Conservation (phyloP, 2,329 filamentous ascomycete species). For the Macrophomina phaseolina region DNA sequence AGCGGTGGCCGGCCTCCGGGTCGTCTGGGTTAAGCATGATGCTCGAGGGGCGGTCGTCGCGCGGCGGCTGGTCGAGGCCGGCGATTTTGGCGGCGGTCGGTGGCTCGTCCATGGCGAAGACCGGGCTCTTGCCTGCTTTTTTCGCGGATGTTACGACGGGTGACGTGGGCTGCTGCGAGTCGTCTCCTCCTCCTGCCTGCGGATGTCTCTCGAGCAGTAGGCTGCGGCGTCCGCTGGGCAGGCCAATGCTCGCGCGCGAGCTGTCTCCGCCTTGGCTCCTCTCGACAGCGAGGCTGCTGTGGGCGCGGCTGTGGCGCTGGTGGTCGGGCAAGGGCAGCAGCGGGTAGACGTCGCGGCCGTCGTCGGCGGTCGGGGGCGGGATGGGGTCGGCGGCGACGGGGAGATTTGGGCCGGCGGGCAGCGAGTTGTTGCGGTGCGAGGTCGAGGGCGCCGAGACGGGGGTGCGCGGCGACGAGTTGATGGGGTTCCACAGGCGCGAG, state of each 20-base stretch:
- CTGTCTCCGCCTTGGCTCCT: constrained; percentile 52
- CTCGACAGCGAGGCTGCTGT: constrained; percentile 44
- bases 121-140: constrained; percentile 7
- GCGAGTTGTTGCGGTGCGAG: constrained; percentile 31
- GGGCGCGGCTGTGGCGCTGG: constrained; percentile 59
- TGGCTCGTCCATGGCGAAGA: constrained; percentile 10
- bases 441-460: constrained; percentile 50
- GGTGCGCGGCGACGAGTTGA: constrained; percentile 64
- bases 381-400: constrained; percentile 41
- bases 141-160: background rate
- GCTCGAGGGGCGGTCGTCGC: constrained; percentile 13
- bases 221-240: constrained; percentile 50
- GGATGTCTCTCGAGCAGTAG: constrained; percentile 26
- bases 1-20: constrained; percentile 25
- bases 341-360: constrained; percentile 58
- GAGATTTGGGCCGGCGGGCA: constrained; percentile 49
- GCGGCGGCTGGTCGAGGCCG: constrained; percentile 9
- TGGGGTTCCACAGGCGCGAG: constrained; percentile 65
- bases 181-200: background rate
- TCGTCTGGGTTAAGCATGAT: constrained; percentile 21
- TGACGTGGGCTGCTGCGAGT: background rate
- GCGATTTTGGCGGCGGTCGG: constrained; percentile 17
- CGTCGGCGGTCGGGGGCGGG: constrained; percentile 39
- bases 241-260: constrained; percentile 58
- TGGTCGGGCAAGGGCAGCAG: constrained; percentile 63